Conservation (phyloP, 805 yeast genomes). For the Metschnikowia borealis region DNA sequence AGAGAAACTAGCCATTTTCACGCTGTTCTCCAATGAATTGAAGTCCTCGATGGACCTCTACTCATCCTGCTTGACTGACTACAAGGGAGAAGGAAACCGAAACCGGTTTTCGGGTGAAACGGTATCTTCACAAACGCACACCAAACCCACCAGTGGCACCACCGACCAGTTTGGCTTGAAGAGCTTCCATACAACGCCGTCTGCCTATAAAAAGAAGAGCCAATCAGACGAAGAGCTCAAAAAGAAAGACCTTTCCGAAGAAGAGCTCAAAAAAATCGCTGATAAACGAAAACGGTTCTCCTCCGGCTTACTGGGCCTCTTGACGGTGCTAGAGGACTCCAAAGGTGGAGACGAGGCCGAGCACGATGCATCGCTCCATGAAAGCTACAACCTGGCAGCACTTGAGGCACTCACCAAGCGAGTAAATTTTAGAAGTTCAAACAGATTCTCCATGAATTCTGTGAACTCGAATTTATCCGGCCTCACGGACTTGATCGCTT, state of each 20-base stretch:
- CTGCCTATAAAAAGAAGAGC: conserved; percentile 23
- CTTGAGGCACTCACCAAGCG: conserved; percentile 33
- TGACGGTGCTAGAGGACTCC: conserved; percentile 38
- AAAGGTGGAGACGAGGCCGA: background rate
- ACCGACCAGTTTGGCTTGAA: conserved; percentile 22
- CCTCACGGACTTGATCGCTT: conserved; percentile 45
- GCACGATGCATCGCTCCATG: conserved; percentile 14
- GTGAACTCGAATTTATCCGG: conserved; percentile 47
- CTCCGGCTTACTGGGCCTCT: conserved; percentile 35
- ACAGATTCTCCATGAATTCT: conserved; percentile 52
- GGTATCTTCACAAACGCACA: conserved; percentile 16
- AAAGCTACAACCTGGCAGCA: conserved; percentile 33
- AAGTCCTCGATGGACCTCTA: conserved; percentile 27
- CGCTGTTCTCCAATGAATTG: conserved; percentile 33
- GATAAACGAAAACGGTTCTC: conserved; percentile 28
- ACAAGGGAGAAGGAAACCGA: conserved; percentile 15
- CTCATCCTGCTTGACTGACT: conserved; percentile 26
- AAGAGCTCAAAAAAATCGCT: conserved; percentile 2
- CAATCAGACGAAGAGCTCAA: conserved; percentile 18
- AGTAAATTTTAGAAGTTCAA: conserved; percentile 27
- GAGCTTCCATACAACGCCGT: conserved; percentile 29
- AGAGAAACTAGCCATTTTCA: conserved; percentile 35
- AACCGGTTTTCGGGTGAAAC: conserved; percentile 3
- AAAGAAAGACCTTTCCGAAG: conserved; percentile 20
- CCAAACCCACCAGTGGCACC: conserved; percentile 19